Conservation (phyloP, 2,329 filamentous ascomycete genomes). For the Sporothrix pallida region DNA sequence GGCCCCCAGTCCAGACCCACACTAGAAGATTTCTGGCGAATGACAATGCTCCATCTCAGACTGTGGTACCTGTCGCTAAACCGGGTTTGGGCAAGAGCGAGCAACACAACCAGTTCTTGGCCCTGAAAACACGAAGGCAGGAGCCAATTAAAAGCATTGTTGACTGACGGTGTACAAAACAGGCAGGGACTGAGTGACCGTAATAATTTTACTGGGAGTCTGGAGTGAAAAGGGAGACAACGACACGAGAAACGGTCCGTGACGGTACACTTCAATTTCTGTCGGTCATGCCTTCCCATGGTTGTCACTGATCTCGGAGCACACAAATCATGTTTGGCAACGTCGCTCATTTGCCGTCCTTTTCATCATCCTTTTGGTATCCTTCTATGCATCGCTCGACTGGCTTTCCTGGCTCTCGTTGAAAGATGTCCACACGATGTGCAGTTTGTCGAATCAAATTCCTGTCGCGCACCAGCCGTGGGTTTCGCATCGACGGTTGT, state of each 20-base stretch:
- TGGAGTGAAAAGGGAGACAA: no score
- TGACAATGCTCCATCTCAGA: not conserved
- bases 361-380: not conserved
- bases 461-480: slow-evolving; percentile 26
- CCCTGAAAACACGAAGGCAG: slow-evolving; percentile 24
- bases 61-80: slow-evolving; percentile 36
- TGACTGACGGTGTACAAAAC: not conserved
- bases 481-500: slow-evolving; percentile 8
- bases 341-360: slow-evolving; percentile 8
- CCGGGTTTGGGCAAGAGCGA: slow-evolving; percentile 32
- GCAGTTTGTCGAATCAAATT: slow-evolving; percentile 19
- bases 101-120: not conserved
- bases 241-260: no score
- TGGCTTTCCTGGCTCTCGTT: slow-evolving; percentile 1
- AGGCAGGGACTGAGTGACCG: not conserved
- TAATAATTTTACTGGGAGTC: no score
- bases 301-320: not conserved
- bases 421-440: slow-evolving; percentile 11
- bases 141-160: slow-evolving; percentile 20
- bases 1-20: slow-evolving; percentile 1
- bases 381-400: not conserved
- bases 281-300: not conserved
- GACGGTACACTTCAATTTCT: no score
- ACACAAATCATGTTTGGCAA: slow-evolving; percentile 6
- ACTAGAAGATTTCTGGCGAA: not conserved